Evolutionary conservation across 805 yeast species (phyloP).

Genomic region (Kodamaea laetipori): DNA sequence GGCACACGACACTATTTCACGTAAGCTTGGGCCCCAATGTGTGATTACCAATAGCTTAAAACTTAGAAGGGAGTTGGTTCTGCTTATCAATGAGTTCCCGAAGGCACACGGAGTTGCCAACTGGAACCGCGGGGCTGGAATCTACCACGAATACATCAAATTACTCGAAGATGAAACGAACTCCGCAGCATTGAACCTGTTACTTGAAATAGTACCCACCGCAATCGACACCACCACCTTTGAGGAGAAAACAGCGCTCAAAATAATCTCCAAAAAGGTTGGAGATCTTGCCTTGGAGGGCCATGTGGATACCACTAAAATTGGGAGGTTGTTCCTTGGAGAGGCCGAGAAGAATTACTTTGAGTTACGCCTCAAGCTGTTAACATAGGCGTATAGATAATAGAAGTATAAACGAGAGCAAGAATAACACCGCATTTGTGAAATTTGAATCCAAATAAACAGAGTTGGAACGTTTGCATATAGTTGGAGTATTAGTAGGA

Average conservation of each 20-base stretch:
- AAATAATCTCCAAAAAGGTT: conserved; percentile 53
- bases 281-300: conserved; percentile 41
- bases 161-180: conserved; percentile 22
- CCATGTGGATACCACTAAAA: conserved; percentile 15
- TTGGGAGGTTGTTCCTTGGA: conserved; percentile 20
- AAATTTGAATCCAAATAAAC: too few relatives aligned
- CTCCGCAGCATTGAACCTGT: conserved; percentile 32
- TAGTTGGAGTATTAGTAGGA: too few relatives aligned
- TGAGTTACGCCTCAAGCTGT: conserved; percentile 12
- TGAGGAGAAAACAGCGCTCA: conserved; percentile 38
- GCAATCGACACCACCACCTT: conserved; percentile 28
- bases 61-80: conserved; percentile 39
- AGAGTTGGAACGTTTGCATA: too few relatives aligned
- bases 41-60: conserved; percentile 50
- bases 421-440: too few relatives aligned
- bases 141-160: conserved; percentile 54
- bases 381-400: background rate
- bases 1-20: conserved; percentile 62
- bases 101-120: conserved; percentile 40
- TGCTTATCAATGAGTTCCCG: conserved; percentile 48
- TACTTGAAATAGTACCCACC: conserved; percentile 49
- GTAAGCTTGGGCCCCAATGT: conserved; percentile 70
- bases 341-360: conserved; percentile 26
- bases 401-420: background rate
- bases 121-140: conserved; percentile 61